Evolutionary conservation across 2,329 filamentous ascomycete genomes (phyloP), one percentile per base, ranked within the genome.

Genomic region (Fusarium paranaense): DNA sequence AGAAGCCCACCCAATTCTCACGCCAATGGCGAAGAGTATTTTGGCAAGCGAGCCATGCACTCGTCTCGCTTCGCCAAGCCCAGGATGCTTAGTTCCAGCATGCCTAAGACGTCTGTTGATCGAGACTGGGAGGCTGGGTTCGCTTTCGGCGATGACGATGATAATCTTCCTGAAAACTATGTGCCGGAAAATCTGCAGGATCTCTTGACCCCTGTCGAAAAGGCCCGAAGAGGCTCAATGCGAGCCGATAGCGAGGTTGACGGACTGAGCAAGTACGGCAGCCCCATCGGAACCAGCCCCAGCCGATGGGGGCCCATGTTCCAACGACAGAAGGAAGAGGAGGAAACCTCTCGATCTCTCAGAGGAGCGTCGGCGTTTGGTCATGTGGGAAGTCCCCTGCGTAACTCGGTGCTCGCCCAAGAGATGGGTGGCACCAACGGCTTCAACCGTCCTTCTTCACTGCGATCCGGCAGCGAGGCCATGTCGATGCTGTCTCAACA

Each of bases 81-180:
- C 86, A 87, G 91, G 82, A 77, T 90, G 86, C 82, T 94, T 84
- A 87, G 92, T 89, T 81, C 93, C 88, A 88, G 93, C 88, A 79
- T 91, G 86, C 90, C 90, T 72, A 91, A 86, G 85, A 90, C 77
- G 83, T 91, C 79, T 83, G 91, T 90, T 30, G 90, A 92, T 73
- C 86, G 87, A 65, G 90, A 92, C 76, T 92, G 90, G 90, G 89
- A 91, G 58, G 82, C 87, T 65, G 87, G 89, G 65, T 97, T 97
- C 78, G 90, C 92, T 33, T 96, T 97, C 76, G 79, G 86, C 77
- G 94, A 97, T 81, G 95, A 97, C 79, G 95, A 97, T 45, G 83
- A 84, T 64, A 83, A 82, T 42, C 75, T 81, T 6, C 83, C 83
- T 30, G 83, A 84, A 62, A 84, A 84, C 57, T 94, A 97, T 78